A percentile compares a stretch with the other conserved stretches of the same genome.
These are phyloP conservation scores for Bimuria novae-zelandiae DNA, from an alignment of 2,329 filamentous ascomycete genomes.

Conservation along the genomic window DNA sequence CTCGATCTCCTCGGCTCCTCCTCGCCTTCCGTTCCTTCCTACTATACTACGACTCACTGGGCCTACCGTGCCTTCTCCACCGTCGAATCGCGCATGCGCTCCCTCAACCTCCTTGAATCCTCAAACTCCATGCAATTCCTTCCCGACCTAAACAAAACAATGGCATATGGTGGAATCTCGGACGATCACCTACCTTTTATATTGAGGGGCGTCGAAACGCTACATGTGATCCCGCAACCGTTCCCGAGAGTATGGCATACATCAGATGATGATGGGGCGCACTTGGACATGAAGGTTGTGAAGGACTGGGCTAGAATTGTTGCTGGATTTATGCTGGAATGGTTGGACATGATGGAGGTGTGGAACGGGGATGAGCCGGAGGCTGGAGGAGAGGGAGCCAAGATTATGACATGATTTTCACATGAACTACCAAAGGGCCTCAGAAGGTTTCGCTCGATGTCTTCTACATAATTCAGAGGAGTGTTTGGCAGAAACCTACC, in stretches of 20 bases:
- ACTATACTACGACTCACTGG: conserved; percentile 91
- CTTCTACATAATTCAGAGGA: neutral
- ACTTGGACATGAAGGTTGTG: conserved; percentile 78
- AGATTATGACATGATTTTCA: neutral
- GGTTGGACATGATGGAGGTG: conserved; percentile 77
- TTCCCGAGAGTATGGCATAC: conserved; percentile 90
- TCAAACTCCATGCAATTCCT: conserved; percentile 58
- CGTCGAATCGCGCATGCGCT: conserved; percentile 74
- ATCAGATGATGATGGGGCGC: conserved; percentile 78
- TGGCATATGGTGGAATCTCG: conserved; percentile 57
- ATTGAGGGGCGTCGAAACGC: conserved; percentile 78
- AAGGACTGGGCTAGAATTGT: conserved; percentile 88
- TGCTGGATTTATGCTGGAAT: conserved; percentile 84
- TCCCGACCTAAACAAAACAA: conserved; percentile 47
- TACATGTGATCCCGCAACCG: conserved; percentile 84
- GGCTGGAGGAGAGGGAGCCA: neutral
- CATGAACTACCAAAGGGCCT: too few relatives aligned
- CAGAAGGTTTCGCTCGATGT: too few relatives aligned
- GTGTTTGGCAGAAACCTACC: too few relatives aligned
- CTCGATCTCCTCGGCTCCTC: conserved; percentile 81
- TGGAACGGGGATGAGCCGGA: conserved; percentile 29
- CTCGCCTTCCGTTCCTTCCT: conserved; percentile 75
- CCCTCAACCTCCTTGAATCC: conserved; percentile 66
- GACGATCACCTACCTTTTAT: conserved; percentile 96
- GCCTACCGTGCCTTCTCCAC: conserved; percentile 78